phyloP scores from a whole-genome alignment of 1,139 yeast genomes.

The Diutina neorugosa region DNA sequence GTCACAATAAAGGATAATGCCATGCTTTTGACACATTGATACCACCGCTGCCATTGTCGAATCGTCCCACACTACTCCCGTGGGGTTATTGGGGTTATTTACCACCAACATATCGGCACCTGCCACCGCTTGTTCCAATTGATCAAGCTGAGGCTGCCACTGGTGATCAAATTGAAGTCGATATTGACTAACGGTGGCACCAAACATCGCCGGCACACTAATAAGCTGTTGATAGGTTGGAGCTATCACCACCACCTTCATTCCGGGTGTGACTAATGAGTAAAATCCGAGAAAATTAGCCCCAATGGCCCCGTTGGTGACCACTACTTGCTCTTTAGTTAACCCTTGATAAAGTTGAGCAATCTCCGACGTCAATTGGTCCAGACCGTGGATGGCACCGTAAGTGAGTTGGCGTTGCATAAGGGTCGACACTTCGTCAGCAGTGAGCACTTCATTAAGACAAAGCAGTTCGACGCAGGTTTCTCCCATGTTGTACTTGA shows the following conservation, averaged over 20 bases:
- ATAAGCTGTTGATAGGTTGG: conserved; percentile 43
- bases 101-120: conserved; percentile 27
- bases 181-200: conserved; percentile 23
- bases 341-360: conserved; percentile 21
- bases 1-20: conserved; percentile 32
- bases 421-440: conserved; percentile 7
- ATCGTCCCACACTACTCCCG: conserved; percentile 35
- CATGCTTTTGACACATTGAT: conserved; percentile 21
- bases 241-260: conserved; percentile 36
- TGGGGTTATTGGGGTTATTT: conserved; percentile 46
- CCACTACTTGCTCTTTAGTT: conserved; percentile 23
- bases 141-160: conserved; percentile 24
- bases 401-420: conserved; percentile 23
- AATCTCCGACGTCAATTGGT: conserved; percentile 22
- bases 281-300: conserved; percentile 40
- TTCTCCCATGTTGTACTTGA: conserved; percentile 37
- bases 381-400: conserved; percentile 38
- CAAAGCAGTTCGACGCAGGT: conserved; percentile 40
- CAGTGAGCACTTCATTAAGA: conserved; percentile 23
- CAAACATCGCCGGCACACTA: conserved; percentile 39
- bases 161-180: conserved; percentile 19
- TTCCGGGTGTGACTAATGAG: conserved; percentile 33
- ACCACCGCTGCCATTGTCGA: conserved; percentile 22
- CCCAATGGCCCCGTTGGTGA: conserved; percentile 50
- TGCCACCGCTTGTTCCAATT: conserved; percentile 16